Conservation (phyloP, 1,284 basidiomycete genomes). For the Ceratobasidium sp. region DNA sequence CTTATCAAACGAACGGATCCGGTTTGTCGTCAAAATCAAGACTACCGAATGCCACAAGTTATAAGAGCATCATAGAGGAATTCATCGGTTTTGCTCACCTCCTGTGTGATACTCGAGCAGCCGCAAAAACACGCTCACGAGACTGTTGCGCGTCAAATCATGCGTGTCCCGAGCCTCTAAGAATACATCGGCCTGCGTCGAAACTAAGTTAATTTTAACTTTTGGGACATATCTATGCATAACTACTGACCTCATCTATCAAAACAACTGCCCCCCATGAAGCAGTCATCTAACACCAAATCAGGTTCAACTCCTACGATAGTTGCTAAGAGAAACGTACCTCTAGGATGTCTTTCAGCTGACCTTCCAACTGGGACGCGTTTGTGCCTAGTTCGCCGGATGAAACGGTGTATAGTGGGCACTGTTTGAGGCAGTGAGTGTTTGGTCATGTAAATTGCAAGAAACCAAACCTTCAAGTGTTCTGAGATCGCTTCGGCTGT, state of each 20-base stretch:
- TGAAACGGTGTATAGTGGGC: slow-evolving; percentile 42
- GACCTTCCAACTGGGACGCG: slow-evolving; percentile 33
- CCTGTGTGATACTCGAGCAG: slow-evolving; percentile 49
- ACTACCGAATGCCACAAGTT: slow-evolving; percentile 30
- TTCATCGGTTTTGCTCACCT: slow-evolving; percentile 41
- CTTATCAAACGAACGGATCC: slow-evolving; percentile 50
- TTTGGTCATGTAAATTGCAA: no score
- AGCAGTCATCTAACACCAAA: no score
- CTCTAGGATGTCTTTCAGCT: slow-evolving; percentile 37
- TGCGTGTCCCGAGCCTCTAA: slow-evolving; percentile 45
- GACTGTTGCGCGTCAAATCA: slow-evolving; percentile 50
- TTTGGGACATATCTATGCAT: no score
- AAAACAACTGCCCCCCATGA: slow-evolving; percentile 45
- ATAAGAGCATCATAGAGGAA: slow-evolving; percentile 2
- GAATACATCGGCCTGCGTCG: slow-evolving; percentile 48
- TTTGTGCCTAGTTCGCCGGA: slow-evolving; percentile 49
- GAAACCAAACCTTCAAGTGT: slow-evolving; percentile 37
- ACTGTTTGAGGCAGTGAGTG: no score
- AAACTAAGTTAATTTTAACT: no score
- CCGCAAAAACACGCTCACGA: slow-evolving; percentile 51
- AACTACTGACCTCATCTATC: slow-evolving; percentile 46
- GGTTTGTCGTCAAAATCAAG: slow-evolving; percentile 52
- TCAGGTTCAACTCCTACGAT: no score
- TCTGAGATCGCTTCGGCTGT: slow-evolving; percentile 43
- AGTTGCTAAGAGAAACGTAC: slow-evolving; percentile 18